These are phyloP conservation scores for Penicillium soppii DNA, from an alignment of 495 filamentous ascomycete genomes.

Conservation along the genomic window DNA sequence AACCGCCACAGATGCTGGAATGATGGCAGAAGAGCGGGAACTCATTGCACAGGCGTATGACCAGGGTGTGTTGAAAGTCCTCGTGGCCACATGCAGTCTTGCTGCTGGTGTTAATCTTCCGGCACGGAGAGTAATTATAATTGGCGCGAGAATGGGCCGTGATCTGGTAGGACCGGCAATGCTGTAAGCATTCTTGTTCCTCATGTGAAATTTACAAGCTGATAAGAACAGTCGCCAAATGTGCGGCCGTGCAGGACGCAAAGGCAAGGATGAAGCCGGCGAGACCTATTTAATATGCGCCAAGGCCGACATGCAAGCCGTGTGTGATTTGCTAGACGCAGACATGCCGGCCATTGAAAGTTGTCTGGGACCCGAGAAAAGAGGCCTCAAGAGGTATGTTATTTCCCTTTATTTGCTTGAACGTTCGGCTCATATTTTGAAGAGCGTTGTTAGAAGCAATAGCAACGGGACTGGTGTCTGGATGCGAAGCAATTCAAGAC, in stretches of 20 bases:
- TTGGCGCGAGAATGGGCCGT: slow-evolving; percentile 74
- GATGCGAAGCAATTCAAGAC: slow-evolving; percentile 64
- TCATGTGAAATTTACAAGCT: neutral
- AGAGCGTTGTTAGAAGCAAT: slow-evolving; percentile 76
- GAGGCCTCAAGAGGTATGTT: slow-evolving; percentile 63
- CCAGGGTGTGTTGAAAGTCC: slow-evolving; percentile 64
- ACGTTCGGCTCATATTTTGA: slow-evolving; percentile 6
- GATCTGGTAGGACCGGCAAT: slow-evolving; percentile 76
- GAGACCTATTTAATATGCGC: slow-evolving; percentile 80
- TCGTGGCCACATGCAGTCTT: slow-evolving; percentile 80
- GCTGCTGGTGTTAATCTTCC: slow-evolving; percentile 82
- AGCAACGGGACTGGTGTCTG: slow-evolving; percentile 69
- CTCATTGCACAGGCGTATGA: slow-evolving; percentile 73
- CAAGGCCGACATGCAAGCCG: slow-evolving; percentile 65
- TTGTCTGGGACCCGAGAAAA: slow-evolving; percentile 65
- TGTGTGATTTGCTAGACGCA: slow-evolving; percentile 69
- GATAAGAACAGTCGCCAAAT: slow-evolving; percentile 64
- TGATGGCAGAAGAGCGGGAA: slow-evolving; percentile 80
- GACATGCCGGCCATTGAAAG: slow-evolving; percentile 71
- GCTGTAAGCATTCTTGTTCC: slow-evolving; percentile 47
- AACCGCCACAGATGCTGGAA: slow-evolving; percentile 57
- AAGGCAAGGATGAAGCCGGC: slow-evolving; percentile 77
- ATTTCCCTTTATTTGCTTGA: neutral
- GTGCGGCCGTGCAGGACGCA: slow-evolving; percentile 79
- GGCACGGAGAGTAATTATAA: slow-evolving; percentile 75